These are phyloP conservation scores for Crucibulum laeve DNA, from an alignment of 768 basidiomycete species.

Conservation along the genomic window DNA sequence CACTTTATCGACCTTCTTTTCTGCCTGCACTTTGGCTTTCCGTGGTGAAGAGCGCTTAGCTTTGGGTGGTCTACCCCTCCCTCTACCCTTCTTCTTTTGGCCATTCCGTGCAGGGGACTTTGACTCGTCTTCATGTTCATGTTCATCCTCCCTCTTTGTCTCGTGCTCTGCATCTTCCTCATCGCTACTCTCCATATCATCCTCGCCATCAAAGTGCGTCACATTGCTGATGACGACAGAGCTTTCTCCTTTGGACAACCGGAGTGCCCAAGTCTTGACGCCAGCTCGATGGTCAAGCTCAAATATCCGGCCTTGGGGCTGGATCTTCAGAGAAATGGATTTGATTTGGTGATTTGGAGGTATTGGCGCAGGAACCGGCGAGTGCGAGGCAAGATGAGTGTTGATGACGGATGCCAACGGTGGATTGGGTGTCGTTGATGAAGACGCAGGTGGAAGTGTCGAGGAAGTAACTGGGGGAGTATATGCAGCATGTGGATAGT, in stretches of 20 bases:
- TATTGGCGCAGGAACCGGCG: slow-evolving; percentile 31
- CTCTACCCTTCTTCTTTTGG: slow-evolving; percentile 31
- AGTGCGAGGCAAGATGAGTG: slow-evolving; percentile 28
- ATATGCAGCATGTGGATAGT: slow-evolving; percentile 56
- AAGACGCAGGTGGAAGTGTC: slow-evolving; percentile 14
- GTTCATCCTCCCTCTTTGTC: slow-evolving; percentile 37
- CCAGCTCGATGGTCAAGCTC: slow-evolving; percentile 64
- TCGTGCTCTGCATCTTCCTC: slow-evolving; percentile 40
- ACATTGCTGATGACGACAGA: slow-evolving; percentile 51
- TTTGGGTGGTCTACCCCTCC: slow-evolving; percentile 31
- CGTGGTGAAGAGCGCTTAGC: slow-evolving; percentile 25
- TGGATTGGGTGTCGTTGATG: slow-evolving; percentile 16
- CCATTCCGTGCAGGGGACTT: slow-evolving; percentile 37
- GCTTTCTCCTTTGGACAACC: slow-evolving; percentile 54
- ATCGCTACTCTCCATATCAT: slow-evolving; percentile 53
- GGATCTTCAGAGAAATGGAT: slow-evolving; percentile 46
- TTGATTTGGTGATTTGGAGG: slow-evolving; percentile 44
- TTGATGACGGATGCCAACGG: slow-evolving; percentile 16
- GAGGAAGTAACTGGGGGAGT: slow-evolving; percentile 26
- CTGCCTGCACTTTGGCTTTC: slow-evolving; percentile 19
- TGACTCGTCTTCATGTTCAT: slow-evolving; percentile 40
- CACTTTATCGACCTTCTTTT: slow-evolving; percentile 40
- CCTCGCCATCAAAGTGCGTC: slow-evolving; percentile 50
- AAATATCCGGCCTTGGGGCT: slow-evolving; percentile 56
- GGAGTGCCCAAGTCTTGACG: slow-evolving; percentile 70